Base-by-base conservation (phyloP, 2,329 filamentous ascomycete species). In the Colletotrichum navitas region DNA sequence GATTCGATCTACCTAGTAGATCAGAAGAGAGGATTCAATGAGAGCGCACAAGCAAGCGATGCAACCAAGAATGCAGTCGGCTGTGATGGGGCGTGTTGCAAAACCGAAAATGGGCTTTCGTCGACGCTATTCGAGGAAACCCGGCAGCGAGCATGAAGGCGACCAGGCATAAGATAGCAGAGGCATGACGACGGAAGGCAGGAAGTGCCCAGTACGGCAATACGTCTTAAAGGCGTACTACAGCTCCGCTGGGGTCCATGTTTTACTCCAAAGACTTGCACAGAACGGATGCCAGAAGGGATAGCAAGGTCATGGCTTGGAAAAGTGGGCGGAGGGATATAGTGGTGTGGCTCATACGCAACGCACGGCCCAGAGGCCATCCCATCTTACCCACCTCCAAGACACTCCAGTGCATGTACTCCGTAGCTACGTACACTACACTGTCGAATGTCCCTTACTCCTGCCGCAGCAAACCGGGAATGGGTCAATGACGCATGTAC, bases 401-500 rank as follows among this genome's bases (percentile, higher is more conserved):
- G 59, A 63, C 54, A 54, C 45, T 47, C 34, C n/a, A 29, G 43
- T 36, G 32, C 52, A 45, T 45, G 66, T 58, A 54, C 24, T 52
- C 58, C 32, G 26, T 52, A 29, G 2, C 29, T 29, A n/a, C n/a
- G 29, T 29, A 34, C 55, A 34, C 55, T 34, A 29, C 36, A 26
- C 55, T 34, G 36, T 26, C 29, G 43, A 58, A 32, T 54, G 47
- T 32, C 56, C 68, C 64, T 71, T 63, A 64, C 63, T 72, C 65
- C 54, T 72, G 70, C 70, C 66, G 70, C 66, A 62, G 62, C 64
- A 63, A 73, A 73, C 68, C 68, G 68, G 71, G 55, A 68, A 72
- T 59, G 69, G 65, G 72, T 73, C 69, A 61, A 73, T 73, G 72
- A 73, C 72, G 72, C 69, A 73, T 67, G 34, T 62, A 34, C 63